Conservation (phyloP, 306 rosid species). For the Cucurbita pepo region DNA sequence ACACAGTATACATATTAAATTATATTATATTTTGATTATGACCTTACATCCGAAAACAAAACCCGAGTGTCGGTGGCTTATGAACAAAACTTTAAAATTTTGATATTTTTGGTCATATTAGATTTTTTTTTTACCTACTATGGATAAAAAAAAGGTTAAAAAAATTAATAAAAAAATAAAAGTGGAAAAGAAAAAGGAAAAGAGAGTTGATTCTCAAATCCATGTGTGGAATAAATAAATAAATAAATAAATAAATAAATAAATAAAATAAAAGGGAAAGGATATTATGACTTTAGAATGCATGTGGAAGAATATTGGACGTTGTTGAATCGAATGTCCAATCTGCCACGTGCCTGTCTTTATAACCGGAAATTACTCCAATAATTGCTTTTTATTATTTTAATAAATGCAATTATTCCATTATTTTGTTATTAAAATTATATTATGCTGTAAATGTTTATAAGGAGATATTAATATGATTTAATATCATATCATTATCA, state of each 20-base stretch:
- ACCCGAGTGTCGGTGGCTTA: too few relatives aligned
- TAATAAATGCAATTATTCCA: background rate
- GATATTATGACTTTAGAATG: background rate
- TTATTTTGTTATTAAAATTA: background rate
- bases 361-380: background rate
- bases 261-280: background rate
- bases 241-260: background rate
- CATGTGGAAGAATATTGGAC: constrained; percentile 1
- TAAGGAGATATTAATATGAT: background rate
- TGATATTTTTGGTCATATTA: too few relatives aligned
- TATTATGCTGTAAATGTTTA: background rate
- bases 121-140: too few relatives aligned
- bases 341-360: background rate
- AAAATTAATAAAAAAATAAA: background rate
- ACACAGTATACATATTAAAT: too few relatives aligned
- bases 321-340: background rate
- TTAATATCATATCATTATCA: background rate
- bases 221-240: background rate
- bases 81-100: too few relatives aligned
- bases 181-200: background rate
- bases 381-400: background rate
- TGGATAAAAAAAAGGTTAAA: background rate
- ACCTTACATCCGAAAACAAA: too few relatives aligned
- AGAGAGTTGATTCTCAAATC: background rate
- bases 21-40: too few relatives aligned